Evolutionary conservation across 305 asterid genomes (phyloP).

Genomic region (Petunia hybrid): DNA sequence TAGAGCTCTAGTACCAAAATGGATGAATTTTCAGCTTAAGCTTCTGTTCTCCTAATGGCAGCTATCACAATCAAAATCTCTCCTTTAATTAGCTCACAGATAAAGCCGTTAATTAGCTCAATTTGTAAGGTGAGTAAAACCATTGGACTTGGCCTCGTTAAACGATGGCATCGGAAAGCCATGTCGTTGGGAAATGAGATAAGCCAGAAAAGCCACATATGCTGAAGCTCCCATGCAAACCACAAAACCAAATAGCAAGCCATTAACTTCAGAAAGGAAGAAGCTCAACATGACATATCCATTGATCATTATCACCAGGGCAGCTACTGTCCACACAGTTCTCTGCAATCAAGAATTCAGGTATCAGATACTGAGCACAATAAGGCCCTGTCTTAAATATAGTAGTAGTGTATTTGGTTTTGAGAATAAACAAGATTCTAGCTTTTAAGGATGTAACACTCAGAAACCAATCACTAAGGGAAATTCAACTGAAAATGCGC

Average conservation of each 20-base stretch:
- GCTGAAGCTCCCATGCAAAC: slow-evolving; percentile 51
- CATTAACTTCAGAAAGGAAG: slow-evolving; percentile 63
- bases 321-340: slow-evolving; percentile 69
- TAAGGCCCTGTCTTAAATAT: not conserved
- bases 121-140: slow-evolving; percentile 49
- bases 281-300: slow-evolving; percentile 76
- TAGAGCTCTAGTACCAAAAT: too few relatives aligned
- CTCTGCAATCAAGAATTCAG: slow-evolving; percentile 44
- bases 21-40: too few relatives aligned
- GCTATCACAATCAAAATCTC: slow-evolving; percentile 52
- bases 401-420: not conserved
- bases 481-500: not conserved
- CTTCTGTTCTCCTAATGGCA: slow-evolving; percentile 35
- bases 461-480: not conserved
- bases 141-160: slow-evolving; percentile 42
- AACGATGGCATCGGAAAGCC: slow-evolving; percentile 36
- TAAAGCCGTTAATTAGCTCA: slow-evolving; percentile 29
- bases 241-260: slow-evolving; percentile 47
- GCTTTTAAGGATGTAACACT: not conserved
- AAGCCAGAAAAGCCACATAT: slow-evolving; percentile 57
- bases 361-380: not conserved
- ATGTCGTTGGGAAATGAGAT: slow-evolving; percentile 57
- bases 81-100: slow-evolving; percentile 26
- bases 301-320: slow-evolving; percentile 63
- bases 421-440: not conserved